These are phyloP conservation scores for Xylaria cubensis DNA, from an alignment of 495 filamentous ascomycete genomes.

Conservation along the genomic window DNA sequence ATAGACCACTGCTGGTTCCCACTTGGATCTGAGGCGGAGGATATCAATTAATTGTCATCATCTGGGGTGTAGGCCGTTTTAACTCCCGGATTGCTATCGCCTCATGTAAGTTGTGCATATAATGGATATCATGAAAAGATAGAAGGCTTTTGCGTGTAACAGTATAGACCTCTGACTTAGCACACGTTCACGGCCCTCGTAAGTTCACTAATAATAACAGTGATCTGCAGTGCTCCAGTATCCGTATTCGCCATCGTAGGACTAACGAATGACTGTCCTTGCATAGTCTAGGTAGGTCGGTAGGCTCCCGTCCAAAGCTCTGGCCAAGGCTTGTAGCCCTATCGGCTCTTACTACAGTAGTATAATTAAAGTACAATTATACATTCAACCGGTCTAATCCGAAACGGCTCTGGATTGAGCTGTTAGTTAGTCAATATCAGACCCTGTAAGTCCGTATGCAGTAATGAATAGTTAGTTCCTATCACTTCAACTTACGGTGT, in stretches of 20 bases:
- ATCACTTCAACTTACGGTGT: conserved; percentile 5
- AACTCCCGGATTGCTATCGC: neutral
- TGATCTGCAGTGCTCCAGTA: conserved; percentile 18
- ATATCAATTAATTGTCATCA: conserved; percentile 10
- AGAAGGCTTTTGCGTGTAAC: neutral
- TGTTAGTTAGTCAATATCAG: neutral
- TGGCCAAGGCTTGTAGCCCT: conserved; percentile 7
- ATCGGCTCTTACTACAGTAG: neutral
- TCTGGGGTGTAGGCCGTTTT: neutral
- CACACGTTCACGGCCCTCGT: neutral
- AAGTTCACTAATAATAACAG: conserved; percentile 18
- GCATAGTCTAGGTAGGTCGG: neutral
- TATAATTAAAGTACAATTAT: neutral
- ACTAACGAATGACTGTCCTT: conserved; percentile 4
- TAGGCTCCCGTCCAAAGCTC: conserved; percentile 7
- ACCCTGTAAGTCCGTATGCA: neutral
- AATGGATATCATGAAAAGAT: neutral
- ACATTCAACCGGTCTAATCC: neutral
- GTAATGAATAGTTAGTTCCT: neutral
- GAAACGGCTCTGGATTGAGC: neutral
- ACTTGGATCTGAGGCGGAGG: conserved; percentile 4
- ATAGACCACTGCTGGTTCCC: neutral
- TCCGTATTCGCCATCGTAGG: conserved; percentile 8
- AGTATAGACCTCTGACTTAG: neutral
- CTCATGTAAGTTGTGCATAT: neutral